phyloP scores from a whole-genome alignment of 202 grass and related monocot species.

The Setaria viridis region DNA sequence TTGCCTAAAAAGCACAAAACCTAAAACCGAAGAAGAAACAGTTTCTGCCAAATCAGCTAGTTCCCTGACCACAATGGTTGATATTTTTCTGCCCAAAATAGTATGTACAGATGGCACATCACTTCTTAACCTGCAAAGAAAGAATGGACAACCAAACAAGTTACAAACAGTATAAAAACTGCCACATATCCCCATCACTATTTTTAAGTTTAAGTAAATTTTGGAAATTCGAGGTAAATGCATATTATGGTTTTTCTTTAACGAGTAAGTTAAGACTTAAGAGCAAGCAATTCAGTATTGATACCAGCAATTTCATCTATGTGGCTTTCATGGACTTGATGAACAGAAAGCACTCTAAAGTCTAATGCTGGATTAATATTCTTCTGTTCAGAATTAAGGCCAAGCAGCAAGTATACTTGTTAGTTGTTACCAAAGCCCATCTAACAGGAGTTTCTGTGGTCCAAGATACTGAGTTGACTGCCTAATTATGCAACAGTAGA shows the following conservation, averaged over 20 bases:
- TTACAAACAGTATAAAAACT: conserved; percentile 13
- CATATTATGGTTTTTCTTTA: background rate
- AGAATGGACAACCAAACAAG: background rate
- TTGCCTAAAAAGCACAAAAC: conserved; percentile 32
- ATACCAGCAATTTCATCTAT: background rate
- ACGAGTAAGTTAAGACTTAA: conserved; percentile 16
- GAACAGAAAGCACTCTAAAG: background rate
- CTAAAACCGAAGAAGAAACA: conserved; percentile 32
- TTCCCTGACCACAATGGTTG: conserved; percentile 41
- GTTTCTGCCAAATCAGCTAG: conserved; percentile 45
- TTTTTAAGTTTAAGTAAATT: conserved; percentile 9
- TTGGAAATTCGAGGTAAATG: conserved; percentile 6
- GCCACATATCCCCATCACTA: conserved; percentile 14
- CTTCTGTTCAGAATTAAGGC: background rate
- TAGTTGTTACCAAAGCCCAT: conserved; percentile 5
- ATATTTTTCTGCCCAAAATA: conserved; percentile 39
- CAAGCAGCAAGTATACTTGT: background rate
- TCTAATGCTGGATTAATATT: background rate
- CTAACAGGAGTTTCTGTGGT: background rate
- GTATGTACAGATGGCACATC: conserved; percentile 52
- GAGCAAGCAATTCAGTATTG: conserved; percentile 12
- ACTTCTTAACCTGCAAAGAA: conserved; percentile 48
- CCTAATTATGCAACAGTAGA: conserved; percentile 18
- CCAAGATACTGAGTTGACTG: background rate
- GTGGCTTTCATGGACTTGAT: background rate